A percentile compares a stretch with the other conserved stretches of the same genome.
Conservation (phyloP, 305 asterid genomes). For the Fraxinus nigra region DNA sequence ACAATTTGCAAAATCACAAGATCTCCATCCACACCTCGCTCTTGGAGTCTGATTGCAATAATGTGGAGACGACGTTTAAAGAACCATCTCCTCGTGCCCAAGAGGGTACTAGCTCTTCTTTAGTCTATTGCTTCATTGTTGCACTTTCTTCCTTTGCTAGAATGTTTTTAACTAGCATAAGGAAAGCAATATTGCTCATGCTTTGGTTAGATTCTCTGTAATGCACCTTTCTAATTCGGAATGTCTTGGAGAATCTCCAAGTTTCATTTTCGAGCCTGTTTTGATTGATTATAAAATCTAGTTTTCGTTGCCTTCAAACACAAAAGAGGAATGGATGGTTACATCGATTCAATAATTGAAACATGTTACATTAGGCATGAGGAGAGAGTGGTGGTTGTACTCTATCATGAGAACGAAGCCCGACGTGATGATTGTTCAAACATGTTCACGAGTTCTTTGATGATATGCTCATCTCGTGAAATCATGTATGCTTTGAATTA, state of each 20-base stretch:
- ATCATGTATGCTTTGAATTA: background rate
- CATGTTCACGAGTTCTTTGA: background rate
- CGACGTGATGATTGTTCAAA: background rate
- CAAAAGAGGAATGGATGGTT: background rate
- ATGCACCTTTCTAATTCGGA: background rate
- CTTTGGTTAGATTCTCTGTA: background rate
- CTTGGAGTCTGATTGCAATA: background rate
- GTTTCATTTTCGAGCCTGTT: background rate
- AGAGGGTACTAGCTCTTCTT: background rate
- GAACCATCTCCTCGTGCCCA: background rate
- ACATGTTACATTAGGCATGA: background rate
- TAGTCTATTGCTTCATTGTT: background rate
- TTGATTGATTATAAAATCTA: background rate
- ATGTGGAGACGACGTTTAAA: background rate
- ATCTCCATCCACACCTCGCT: background rate
- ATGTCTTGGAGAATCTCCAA: background rate
- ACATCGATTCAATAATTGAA: background rate
- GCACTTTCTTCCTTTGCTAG: background rate
- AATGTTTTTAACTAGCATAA: background rate
- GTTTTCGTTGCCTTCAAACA: background rate
- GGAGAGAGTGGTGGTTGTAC: background rate
- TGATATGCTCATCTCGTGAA: background rate
- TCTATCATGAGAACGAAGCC: background rate
- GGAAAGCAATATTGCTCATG: background rate
- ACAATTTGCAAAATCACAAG: background rate